Percentiles rank a stretch among this genome's conserved stretches.
Conservation (phyloP, 2,329 filamentous ascomycete genomes). For the Fusarium subglutinans region DNA sequence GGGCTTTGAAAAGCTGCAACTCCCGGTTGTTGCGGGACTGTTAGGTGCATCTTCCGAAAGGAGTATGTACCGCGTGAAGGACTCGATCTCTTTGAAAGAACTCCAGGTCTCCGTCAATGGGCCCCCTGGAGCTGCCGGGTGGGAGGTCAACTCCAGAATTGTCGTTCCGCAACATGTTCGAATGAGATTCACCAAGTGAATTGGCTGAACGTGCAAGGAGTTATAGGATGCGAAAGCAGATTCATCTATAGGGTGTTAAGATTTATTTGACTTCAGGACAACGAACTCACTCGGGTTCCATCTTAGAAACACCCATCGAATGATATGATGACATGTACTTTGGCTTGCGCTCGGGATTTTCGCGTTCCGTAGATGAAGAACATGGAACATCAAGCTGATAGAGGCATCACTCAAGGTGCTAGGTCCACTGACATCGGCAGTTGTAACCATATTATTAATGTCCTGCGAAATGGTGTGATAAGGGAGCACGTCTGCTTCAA, state of each 20-base stretch:
- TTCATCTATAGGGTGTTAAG: conserved; percentile 63
- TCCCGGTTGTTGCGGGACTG: neutral
- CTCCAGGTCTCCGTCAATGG: conserved; percentile 60
- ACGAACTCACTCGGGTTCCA: conserved; percentile 79
- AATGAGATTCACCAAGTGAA: conserved; percentile 75
- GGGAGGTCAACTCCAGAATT: conserved; percentile 43
- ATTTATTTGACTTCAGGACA: neutral
- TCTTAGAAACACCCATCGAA: conserved; percentile 82
- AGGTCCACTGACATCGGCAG: conserved; percentile 84
- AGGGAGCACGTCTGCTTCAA: conserved; percentile 72
- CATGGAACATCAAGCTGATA: conserved; percentile 73
- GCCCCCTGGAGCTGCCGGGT: conserved; percentile 56
- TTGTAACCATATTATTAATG: conserved; percentile 76
- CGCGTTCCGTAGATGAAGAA: conserved; percentile 73
- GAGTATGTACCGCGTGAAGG: conserved; percentile 64
- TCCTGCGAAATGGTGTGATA: conserved; percentile 75
- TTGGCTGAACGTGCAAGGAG: conserved; percentile 69
- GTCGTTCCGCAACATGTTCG: conserved; percentile 70
- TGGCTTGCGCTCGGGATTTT: conserved; percentile 75
- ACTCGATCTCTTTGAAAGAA: conserved; percentile 53
- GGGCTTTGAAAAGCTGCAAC: neutral
- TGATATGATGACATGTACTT: conserved; percentile 73
- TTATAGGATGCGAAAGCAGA: conserved; percentile 71
- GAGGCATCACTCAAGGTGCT: conserved; percentile 82
- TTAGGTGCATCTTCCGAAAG: conserved; percentile 53